Conservation (phyloP, 2,329 filamentous ascomycete genomes). For the Cladobotryum mycophilum region DNA sequence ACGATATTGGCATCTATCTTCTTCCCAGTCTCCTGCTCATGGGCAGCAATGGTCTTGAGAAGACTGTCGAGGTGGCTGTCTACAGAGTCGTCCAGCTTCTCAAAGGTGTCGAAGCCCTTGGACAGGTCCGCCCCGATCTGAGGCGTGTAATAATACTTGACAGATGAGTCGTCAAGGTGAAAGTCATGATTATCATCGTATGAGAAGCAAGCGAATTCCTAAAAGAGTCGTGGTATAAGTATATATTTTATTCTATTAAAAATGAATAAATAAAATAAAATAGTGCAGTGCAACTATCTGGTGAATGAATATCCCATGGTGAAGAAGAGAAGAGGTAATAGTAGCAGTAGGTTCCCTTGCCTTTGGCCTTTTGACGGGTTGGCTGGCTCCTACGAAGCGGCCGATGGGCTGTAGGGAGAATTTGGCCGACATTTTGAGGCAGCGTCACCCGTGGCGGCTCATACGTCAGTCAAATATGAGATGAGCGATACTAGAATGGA, state of each 20-base stretch:
- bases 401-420: constrained; percentile 66
- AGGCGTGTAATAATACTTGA: constrained; percentile 85
- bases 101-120: constrained; percentile 73
- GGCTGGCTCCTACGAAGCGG: constrained; percentile 60
- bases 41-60: constrained; percentile 64
- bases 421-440: constrained; percentile 21
- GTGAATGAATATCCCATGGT: not conserved
- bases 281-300: not conserved
- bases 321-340: no score
- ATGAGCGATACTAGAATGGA: no score
- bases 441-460: not conserved
- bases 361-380: constrained; percentile 68
- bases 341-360: no score
- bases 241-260: no score
- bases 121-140: constrained; percentile 66
- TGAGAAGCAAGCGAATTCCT: constrained; percentile 92
- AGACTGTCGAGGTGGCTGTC: constrained; percentile 86
- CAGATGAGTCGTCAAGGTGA: constrained; percentile 66
- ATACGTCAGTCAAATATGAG: no score
- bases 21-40: constrained; percentile 63
- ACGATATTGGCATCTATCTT: constrained; percentile 72
- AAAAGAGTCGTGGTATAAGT: not conserved
- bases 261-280: no score
- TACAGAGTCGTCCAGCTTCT: constrained; percentile 71
- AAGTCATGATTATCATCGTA: constrained; percentile 81